Percentiles rank a stretch among this genome's conserved stretches.
These are phyloP conservation scores for Thuidium tamariscinum DNA, from an alignment of 225 moss, liverwort and hornwort genomes.

Conservation along the genomic window DNA sequence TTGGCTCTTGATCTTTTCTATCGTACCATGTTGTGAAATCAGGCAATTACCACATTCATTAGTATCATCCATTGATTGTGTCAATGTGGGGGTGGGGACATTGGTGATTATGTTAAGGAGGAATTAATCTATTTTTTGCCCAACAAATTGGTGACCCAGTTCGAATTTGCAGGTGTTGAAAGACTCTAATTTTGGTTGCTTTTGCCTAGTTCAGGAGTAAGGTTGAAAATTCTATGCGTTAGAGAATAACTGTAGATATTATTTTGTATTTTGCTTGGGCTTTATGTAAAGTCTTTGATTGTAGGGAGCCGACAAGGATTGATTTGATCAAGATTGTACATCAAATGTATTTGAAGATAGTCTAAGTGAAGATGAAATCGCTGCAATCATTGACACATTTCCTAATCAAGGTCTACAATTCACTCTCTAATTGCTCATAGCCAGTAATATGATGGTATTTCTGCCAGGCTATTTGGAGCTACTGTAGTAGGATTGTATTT, in stretches of 20 bases:
- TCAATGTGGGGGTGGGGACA: not conserved
- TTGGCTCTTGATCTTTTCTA: not conserved
- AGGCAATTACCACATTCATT: not conserved
- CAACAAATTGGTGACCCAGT: not conserved
- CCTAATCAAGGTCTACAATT: conserved; percentile 74
- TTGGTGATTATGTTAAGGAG: not conserved
- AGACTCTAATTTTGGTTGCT: not conserved
- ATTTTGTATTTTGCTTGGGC: not conserved
- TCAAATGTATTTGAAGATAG: conserved; percentile 85
- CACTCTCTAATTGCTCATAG: not conserved
- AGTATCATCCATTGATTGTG: not conserved
- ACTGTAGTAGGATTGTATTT: no score
- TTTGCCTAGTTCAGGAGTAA: not conserved
- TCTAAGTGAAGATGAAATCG: conserved; percentile 49
- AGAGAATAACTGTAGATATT: not conserved
- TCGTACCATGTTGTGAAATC: not conserved
- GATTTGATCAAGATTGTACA: conserved; percentile 82
- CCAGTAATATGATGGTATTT: no score
- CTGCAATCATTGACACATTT: conserved; percentile 60
- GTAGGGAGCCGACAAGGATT: conserved; percentile 83
- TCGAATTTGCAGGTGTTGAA: not conserved
- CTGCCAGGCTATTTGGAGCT: no score
- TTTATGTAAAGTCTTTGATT: not conserved
- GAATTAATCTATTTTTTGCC: not conserved
- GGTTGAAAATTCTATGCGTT: not conserved